Conservation (phyloP, 257 asterid species). For the Solanum okadae region DNA sequence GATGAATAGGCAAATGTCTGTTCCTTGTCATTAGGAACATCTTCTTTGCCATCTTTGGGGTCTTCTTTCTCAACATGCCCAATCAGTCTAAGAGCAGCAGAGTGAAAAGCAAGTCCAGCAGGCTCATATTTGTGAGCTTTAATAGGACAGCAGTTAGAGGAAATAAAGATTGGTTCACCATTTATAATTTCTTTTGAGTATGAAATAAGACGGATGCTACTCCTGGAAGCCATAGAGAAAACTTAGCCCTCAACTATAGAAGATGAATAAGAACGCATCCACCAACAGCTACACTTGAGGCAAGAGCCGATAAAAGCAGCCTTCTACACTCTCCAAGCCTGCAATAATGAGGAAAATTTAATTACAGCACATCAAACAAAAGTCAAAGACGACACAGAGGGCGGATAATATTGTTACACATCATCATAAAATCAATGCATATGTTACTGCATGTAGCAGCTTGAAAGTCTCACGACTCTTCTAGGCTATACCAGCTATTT, state of each 20-base stretch:
- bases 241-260: constrained; percentile 2
- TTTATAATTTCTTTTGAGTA: constrained; percentile 57
- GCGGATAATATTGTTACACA: neutral
- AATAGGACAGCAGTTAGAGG: constrained; percentile 62
- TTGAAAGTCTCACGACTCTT: neutral
- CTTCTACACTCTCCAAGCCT: neutral
- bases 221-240: constrained; percentile 24
- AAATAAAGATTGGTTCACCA: constrained; percentile 55
- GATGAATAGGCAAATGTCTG: constrained; percentile 43
- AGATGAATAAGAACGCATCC: neutral
- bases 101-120: constrained; percentile 88
- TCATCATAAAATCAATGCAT: neutral
- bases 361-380: neutral
- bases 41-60: constrained; percentile 23
- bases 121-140: constrained; percentile 62
- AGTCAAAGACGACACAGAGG: neutral
- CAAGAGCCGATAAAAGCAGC: neutral
- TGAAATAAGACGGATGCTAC: constrained; percentile 41
- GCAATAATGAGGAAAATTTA: neutral
- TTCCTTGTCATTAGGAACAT: constrained; percentile 43
- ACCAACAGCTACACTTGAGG: neutral
- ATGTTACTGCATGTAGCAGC: neutral
- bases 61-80: constrained; percentile 51
- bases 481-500: neutral
- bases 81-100: constrained; percentile 60